Evolutionary conservation across 2,329 filamentous ascomycete genomes (phyloP), one percentile per base, ranked within the genome.

Genomic region (Macrophomina phaseolina): DNA sequence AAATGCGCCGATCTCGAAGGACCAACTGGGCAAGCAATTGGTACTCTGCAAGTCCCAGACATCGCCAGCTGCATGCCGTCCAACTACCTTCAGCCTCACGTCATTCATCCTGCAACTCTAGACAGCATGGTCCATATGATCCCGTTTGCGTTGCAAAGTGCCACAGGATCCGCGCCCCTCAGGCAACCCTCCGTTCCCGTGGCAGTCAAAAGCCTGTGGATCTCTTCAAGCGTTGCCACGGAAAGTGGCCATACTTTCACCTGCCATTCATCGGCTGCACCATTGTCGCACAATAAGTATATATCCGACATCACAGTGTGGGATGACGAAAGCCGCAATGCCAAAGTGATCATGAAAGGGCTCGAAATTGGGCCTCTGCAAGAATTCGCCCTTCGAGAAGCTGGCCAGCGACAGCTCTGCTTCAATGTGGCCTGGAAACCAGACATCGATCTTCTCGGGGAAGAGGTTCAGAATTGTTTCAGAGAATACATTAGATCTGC

Each of bases 381-480:
- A 11, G 55, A 66, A 49, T 38, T 62, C 11, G 45, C 51, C 2
- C 46, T 58, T 1, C 46, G 52, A 40, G 53, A 49, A 28, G 52
- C 51, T 23, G 64, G 64, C 28, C 52, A 66, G 23, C 64, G 64
- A 1, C 51, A 66, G 28, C 64, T 66, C n/a, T 58, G 64, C 38
- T 66, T 49, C 40, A 66, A 66, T 28, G 53, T 66, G 42, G 32
- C 16, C 32, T 64, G 55, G 56, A 67, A 67, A 34, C 65, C 65
- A 30, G 65, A 67, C 40, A 66, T 66, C 34, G 64, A 66, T 28
- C 55, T 66, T 18, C 55, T 66, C 14, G 52, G 53, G 18, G 45
- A 45, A 32, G 51, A 66, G 32, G 58, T 62, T 11, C 64, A 66
- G 52, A 64, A 32, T 40, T 56, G 51, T 30, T 56, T 64, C 14